Conservation (phyloP, 2,329 filamentous ascomycete genomes). For the Talaromyces rugulosus region DNA sequence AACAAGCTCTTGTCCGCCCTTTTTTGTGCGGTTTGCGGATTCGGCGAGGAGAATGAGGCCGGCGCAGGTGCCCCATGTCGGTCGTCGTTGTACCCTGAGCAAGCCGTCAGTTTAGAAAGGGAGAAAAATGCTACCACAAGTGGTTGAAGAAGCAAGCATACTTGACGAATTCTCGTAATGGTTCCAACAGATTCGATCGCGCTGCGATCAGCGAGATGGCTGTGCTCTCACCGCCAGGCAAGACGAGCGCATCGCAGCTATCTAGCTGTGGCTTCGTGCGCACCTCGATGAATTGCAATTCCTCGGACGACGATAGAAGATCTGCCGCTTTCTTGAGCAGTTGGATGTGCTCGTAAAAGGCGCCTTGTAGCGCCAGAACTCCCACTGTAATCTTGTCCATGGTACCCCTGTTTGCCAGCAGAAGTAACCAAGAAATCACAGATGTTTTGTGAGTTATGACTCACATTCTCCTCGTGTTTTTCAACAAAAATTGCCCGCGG, state of each 20-base stretch:
- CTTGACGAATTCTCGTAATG: slow-evolving; percentile 87
- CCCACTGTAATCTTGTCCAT: slow-evolving; percentile 50
- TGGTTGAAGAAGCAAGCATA: slow-evolving; percentile 40
- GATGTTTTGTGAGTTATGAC: background rate
- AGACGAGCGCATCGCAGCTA: slow-evolving; percentile 74
- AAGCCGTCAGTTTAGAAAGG: background rate
- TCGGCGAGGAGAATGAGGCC: slow-evolving; percentile 88
- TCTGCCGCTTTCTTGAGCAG: slow-evolving; percentile 66
- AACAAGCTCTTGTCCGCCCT: slow-evolving; percentile 87
- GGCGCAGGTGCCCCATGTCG: slow-evolving; percentile 94
- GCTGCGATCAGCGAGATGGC: slow-evolving; percentile 85
- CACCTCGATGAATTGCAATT: slow-evolving; percentile 70
- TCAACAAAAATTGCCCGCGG: background rate
- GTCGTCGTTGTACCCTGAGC: slow-evolving; percentile 65
- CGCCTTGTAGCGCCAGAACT: slow-evolving; percentile 78
- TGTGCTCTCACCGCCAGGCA: slow-evolving; percentile 93
- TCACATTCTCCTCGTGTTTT: background rate
- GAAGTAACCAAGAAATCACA: background rate
- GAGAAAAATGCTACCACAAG: slow-evolving; percentile 11
- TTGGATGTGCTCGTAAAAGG: slow-evolving; percentile 82
- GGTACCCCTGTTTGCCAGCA: background rate
- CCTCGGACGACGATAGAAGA: slow-evolving; percentile 34
- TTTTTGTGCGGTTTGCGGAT: slow-evolving; percentile 81
- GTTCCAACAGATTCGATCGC: slow-evolving; percentile 75
- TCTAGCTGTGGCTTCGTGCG: slow-evolving; percentile 69